phyloP scores from a whole-genome alignment of 306 rosid genomes.

The Fragaria nilgerrensis region DNA sequence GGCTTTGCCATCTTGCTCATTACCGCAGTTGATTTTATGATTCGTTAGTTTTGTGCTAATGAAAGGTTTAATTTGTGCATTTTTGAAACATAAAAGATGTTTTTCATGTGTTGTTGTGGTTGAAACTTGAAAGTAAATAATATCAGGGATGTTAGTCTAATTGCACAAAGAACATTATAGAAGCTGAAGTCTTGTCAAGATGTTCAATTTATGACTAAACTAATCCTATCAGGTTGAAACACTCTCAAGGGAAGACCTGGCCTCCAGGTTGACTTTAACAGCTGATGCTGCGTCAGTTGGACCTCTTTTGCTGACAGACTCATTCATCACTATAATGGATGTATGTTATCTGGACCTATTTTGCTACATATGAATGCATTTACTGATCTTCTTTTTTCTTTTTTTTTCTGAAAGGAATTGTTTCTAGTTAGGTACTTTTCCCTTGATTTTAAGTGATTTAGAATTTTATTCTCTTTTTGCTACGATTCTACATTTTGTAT shows the following conservation, averaged over 20 bases:
- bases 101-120: no score
- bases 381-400: background rate
- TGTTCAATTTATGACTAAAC: conserved; percentile 1
- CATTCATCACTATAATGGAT: conserved; percentile 88
- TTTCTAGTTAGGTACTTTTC: background rate
- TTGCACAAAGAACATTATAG: background rate
- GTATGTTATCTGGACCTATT: conserved; percentile 54
- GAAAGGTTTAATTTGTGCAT: no score
- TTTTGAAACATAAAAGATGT: no score
- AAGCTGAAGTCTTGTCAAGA: background rate
- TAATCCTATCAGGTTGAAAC: conserved; percentile 73
- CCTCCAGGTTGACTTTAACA: conserved; percentile 88
- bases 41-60: no score
- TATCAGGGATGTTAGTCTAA: background rate
- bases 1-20: conserved; percentile 21
- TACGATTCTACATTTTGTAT: background rate
- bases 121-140: background rate
- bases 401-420: no score
- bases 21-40: background rate
- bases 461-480: background rate
- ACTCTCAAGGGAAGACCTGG: conserved; percentile 88
- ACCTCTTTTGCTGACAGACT: conserved; percentile 80
- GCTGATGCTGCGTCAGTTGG: conserved; percentile 85
- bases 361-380: conserved; percentile 11
- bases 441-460: conserved; percentile 10